phyloP scores from a whole-genome alignment of 75 land plant genomes.

The Pinus albicaulis region DNA sequence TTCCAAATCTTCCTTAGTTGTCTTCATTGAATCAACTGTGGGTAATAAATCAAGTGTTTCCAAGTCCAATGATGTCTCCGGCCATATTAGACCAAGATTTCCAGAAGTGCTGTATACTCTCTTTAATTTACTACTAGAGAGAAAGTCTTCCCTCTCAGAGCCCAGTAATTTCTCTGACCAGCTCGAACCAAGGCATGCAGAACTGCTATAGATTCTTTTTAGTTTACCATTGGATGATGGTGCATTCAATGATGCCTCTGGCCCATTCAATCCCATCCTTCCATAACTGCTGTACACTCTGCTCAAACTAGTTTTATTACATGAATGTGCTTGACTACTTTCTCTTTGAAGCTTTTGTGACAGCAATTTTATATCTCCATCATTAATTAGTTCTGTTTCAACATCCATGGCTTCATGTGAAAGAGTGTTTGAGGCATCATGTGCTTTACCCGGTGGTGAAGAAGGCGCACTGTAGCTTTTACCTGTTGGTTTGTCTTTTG shows the following conservation, averaged over 20 bases:
- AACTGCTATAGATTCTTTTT: slow-evolving; percentile 41
- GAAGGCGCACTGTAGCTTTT: slow-evolving; percentile 65
- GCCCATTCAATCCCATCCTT: slow-evolving; percentile 39
- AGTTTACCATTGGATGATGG: slow-evolving; percentile 23
- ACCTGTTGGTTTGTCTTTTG: slow-evolving; percentile 27
- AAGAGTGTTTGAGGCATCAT: slow-evolving; percentile 31
- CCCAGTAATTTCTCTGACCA: slow-evolving; percentile 9
- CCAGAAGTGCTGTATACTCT: slow-evolving; percentile 37
- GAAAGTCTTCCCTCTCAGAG: slow-evolving; percentile 7
- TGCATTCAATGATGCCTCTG: slow-evolving; percentile 31
- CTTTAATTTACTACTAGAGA: slow-evolving; percentile 19
- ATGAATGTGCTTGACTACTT: neutral
- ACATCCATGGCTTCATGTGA: slow-evolving; percentile 2
- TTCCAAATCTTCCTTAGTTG: slow-evolving; percentile 27
- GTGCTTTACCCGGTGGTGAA: slow-evolving; percentile 38
- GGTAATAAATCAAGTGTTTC: slow-evolving; percentile 17
- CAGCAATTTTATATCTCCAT: slow-evolving; percentile 12
- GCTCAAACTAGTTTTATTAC: slow-evolving; percentile 15
- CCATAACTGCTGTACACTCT: slow-evolving; percentile 24
- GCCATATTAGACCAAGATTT: slow-evolving; percentile 28
- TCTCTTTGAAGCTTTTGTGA: slow-evolving; percentile 5
- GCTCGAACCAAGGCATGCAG: slow-evolving; percentile 28
- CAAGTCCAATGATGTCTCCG: slow-evolving; percentile 12
- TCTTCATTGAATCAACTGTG: slow-evolving; percentile 11
- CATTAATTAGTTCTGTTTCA: neutral